Evolutionary conservation across 1,284 basidiomycete species (phyloP), one percentile per base, ranked within the genome.

Genomic region (Boletellus sp.): DNA sequence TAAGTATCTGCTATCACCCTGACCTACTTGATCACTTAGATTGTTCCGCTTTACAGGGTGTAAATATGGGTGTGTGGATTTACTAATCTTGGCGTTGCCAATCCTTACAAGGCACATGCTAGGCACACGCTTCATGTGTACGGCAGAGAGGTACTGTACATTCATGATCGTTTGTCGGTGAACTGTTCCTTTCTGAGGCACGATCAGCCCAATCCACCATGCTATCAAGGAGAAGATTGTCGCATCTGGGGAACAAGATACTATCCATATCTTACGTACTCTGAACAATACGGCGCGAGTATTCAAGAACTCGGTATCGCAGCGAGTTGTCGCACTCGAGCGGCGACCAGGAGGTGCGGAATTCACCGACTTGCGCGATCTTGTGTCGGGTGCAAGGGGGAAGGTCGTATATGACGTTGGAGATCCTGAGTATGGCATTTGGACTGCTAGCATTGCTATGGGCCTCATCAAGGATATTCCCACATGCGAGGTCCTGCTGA

Each of bases 171-270:
- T 21, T 22, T 45, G 30, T 30, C 28, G 11, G 12, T 30, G 13
- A 30, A 30, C 3, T 13, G 5, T 4, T 30, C 39, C 19, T 39
- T 5, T 24, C 41, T 56, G 44, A 53, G 49, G 49, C 22, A 49
- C 7, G 22, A 55, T 38, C 50, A 85, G 89, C 50, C 85, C 91
- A 18, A 93, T 96, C 55, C 93, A 97, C 70, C 80, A 89, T 58
- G 90, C 85, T 59, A 91, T 97, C 79, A 97, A 97, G 71, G 77
- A 93, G 49, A 88, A 82, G 67, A 96, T 97, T 48, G 87, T 97
- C 46, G 75, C 80, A 11, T 85, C 91, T 7, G 83, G 79, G 7
- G 94, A 97, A 70, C 78, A 79, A 51, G 89, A 96, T 64, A 89
- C 88, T 1, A 71, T 87, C 8, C 95, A 97, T 72, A 95, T 97